phyloP scores from a whole-genome alignment of 2,329 filamentous ascomycete genomes.

The Colletotrichum tropicicola region DNA sequence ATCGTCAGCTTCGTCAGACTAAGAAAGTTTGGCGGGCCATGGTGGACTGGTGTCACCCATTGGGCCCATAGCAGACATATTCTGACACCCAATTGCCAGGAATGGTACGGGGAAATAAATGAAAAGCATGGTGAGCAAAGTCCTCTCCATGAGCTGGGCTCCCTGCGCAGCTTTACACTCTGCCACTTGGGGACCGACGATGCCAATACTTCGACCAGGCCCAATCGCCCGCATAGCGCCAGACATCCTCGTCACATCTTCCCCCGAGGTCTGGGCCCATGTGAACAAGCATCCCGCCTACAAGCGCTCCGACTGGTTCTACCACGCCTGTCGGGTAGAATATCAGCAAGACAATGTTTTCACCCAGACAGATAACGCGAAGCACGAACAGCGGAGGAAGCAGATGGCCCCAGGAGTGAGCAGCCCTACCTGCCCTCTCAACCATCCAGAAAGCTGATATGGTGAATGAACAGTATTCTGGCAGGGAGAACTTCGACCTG shows the following conservation, averaged over 20 bases:
- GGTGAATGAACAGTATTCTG: slow-evolving; percentile 58
- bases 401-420: slow-evolving; percentile 61
- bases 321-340: slow-evolving; percentile 56
- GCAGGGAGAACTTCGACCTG: slow-evolving; percentile 60
- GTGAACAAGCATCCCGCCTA: slow-evolving; percentile 53
- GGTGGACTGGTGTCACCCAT: slow-evolving; percentile 33
- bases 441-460: too few species aligned
- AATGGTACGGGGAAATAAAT: slow-evolving; percentile 37
- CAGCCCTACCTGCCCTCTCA: not conserved
- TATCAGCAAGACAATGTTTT: slow-evolving; percentile 62
- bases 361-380: slow-evolving; percentile 55
- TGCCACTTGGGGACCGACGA: slow-evolving; percentile 12
- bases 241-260: slow-evolving; percentile 57
- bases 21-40: slow-evolving; percentile 35
- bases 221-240: slow-evolving; percentile 50
- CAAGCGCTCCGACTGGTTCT: slow-evolving; percentile 52
- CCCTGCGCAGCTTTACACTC: slow-evolving; percentile 21
- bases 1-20: slow-evolving; percentile 22
- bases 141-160: slow-evolving; percentile 30
- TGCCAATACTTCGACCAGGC: slow-evolving; percentile 17
- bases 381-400: slow-evolving; percentile 54
- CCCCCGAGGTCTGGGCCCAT: slow-evolving; percentile 54
- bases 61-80: slow-evolving; percentile 37
- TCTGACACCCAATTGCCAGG: slow-evolving; percentile 31
- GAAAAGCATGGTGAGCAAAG: slow-evolving; percentile 39